These are phyloP conservation scores for Biscogniauxia sp. DNA, from an alignment of 2,329 filamentous ascomycete genomes.

Conservation along the genomic window DNA sequence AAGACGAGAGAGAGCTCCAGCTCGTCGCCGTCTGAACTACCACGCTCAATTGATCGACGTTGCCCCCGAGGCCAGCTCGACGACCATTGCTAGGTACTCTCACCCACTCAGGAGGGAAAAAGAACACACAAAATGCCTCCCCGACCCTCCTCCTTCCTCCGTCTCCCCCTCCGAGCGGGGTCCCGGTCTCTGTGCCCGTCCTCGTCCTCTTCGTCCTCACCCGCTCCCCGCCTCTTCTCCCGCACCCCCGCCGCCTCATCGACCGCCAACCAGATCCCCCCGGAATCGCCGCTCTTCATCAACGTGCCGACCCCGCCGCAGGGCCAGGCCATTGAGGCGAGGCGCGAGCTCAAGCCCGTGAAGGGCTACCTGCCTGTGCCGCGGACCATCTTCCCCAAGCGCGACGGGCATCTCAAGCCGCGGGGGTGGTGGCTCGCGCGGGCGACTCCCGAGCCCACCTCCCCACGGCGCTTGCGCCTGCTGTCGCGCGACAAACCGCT, in stretches of 20 bases:
- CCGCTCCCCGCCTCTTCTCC: conserved; percentile 41
- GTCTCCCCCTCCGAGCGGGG: conserved; percentile 3
- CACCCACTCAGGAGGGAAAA: too few species aligned
- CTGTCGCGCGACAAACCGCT: conserved; percentile 17
- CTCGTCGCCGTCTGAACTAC: background rate
- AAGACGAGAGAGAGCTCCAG: conserved; percentile 2
- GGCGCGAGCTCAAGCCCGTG: conserved; percentile 45
- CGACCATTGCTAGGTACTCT: too few species aligned
- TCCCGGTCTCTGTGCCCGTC: too few species aligned
- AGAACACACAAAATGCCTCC: conserved; percentile 16
- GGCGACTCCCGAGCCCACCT: conserved; percentile 54
- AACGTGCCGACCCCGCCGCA: conserved; percentile 77
- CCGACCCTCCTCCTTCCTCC: conserved; percentile 14
- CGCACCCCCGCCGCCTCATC: conserved; percentile 41
- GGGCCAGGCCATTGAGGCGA: conserved; percentile 45
- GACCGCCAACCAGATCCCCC: conserved; percentile 57
- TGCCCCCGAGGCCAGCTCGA: too few species aligned
- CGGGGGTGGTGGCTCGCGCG: conserved; percentile 57
- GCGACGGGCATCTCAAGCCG: conserved; percentile 58
- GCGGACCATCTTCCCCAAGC: conserved; percentile 69
- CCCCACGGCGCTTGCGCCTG: conserved; percentile 12
- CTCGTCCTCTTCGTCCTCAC: conserved; percentile 3
- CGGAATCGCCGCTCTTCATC: conserved; percentile 86
- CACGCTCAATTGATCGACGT: too few species aligned
- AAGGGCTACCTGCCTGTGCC: conserved; percentile 84